Evolutionary conservation across 805 yeast genomes (phyloP).

Genomic region (Yarrowia divulgata): DNA sequence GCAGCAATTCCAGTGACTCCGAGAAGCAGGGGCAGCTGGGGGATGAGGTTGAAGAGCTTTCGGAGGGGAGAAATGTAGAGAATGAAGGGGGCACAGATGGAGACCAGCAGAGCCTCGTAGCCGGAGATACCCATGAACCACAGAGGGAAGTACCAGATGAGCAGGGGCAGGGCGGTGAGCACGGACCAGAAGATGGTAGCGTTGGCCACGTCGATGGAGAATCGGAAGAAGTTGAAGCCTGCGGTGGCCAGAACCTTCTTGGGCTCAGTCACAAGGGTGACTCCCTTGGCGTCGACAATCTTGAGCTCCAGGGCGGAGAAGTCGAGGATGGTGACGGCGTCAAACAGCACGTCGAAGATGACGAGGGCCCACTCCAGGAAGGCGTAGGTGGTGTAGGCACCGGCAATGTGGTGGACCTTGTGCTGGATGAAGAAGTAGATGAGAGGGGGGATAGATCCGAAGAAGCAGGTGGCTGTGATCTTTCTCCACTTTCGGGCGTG

Average conservation of each 20-base stretch:
- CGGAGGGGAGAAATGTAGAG: slow-evolving; percentile 58
- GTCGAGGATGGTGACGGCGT: slow-evolving; percentile 76
- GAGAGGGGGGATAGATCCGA: slow-evolving; percentile 77
- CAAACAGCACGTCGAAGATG: slow-evolving; percentile 82
- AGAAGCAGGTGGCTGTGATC: slow-evolving; percentile 66
- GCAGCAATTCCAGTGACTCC: slow-evolving; percentile 78
- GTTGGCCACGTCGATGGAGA: slow-evolving; percentile 57
- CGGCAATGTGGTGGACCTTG: slow-evolving; percentile 82
- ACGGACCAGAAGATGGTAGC: slow-evolving; percentile 87
- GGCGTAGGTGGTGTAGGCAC: slow-evolving; percentile 96
- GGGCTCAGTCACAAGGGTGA: slow-evolving; percentile 35
- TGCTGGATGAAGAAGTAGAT: slow-evolving; percentile 91
- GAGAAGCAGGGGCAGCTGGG: slow-evolving; percentile 62
- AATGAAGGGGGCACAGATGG: slow-evolving; percentile 65
- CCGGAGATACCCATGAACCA: slow-evolving; percentile 99
- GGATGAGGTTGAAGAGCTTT: slow-evolving; percentile 53
- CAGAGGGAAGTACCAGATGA: slow-evolving; percentile 96
- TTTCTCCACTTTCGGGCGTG: slow-evolving; percentile 58
- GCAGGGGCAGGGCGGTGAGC: slow-evolving; percentile 77
- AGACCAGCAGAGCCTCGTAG: slow-evolving; percentile 74
- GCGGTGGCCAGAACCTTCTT: slow-evolving; percentile 42
- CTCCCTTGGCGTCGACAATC: slow-evolving; percentile 46
- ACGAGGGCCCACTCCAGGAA: slow-evolving; percentile 94
- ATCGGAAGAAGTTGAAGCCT: slow-evolving; percentile 48
- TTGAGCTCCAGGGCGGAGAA: slow-evolving; percentile 66